These are phyloP conservation scores for Rhodotorula sp. DNA, from an alignment of 1,284 basidiomycete species.

Conservation along the genomic window DNA sequence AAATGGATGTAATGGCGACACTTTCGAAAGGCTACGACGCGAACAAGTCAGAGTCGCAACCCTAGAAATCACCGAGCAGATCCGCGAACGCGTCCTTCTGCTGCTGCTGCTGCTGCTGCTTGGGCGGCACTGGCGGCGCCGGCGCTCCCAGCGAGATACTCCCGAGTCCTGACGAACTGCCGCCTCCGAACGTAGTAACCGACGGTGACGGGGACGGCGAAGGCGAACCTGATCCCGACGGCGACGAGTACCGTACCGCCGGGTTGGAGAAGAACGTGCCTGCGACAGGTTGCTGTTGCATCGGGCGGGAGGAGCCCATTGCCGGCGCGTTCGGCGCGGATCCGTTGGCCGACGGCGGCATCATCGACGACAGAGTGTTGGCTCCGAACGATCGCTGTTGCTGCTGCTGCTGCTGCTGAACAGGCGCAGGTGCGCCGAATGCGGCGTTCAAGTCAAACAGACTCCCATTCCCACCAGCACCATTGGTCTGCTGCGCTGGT, in stretches of 20 bases:
- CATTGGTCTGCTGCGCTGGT: neutral
- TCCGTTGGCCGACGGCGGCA: neutral
- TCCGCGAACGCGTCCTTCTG: conserved; percentile 40
- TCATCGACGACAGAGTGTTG: neutral
- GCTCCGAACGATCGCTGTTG: too few species aligned
- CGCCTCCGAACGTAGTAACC: neutral
- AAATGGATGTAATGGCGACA: too few species aligned
- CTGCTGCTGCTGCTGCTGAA: neutral
- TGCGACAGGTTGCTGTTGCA: neutral
- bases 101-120: conserved; percentile 3
- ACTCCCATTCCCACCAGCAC: neutral
- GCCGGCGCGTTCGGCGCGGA: neutral
- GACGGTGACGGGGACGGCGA: neutral
- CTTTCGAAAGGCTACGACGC: too few species aligned
- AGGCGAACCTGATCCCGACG: neutral
- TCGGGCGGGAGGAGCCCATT: neutral
- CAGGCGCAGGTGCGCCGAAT: conserved; percentile 3
- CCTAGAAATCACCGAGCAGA: conserved; percentile 30
- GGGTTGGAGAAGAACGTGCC: conserved; percentile 38
- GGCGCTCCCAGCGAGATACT: conserved; percentile 3
- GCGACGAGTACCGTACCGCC: conserved; percentile 17
- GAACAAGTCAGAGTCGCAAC: too few species aligned
- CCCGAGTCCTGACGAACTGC: neutral
- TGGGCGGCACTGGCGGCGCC: conserved; percentile 8
- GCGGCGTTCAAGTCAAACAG: conserved; percentile 29